Conservation (phyloP, 73 alveolate genomes). For the Stentor roeselii region DNA sequence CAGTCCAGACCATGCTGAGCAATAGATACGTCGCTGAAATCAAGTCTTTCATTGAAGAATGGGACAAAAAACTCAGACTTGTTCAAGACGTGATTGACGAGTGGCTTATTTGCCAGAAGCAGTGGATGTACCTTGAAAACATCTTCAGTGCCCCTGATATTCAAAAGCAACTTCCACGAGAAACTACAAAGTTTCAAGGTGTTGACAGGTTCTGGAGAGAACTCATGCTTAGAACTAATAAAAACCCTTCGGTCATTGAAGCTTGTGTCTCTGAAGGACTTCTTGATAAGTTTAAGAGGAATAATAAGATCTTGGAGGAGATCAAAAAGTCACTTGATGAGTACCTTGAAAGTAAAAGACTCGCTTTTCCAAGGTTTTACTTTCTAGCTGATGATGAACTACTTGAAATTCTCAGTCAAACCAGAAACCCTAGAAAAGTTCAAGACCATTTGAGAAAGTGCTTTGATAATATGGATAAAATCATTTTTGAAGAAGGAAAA, state of each 20-base stretch:
- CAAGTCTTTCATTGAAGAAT: slow-evolving; percentile 92
- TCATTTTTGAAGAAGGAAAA: slow-evolving; percentile 86
- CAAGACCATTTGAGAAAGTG: slow-evolving; percentile 98
- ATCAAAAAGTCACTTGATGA: slow-evolving; percentile 95
- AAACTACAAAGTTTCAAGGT: slow-evolving; percentile 93
- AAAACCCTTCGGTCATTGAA: slow-evolving; percentile 85
- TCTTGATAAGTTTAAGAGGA: slow-evolving; percentile 82
- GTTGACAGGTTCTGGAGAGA: slow-evolving; percentile 99
- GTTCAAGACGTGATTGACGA: slow-evolving; percentile 99
- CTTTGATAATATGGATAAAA: slow-evolving; percentile 97
- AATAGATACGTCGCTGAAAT: slow-evolving; percentile 96
- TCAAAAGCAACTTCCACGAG: slow-evolving; percentile 97
- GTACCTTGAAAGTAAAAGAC: slow-evolving; percentile 98
- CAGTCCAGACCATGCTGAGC: slow-evolving; percentile 95
- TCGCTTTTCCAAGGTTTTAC: slow-evolving; percentile 99
- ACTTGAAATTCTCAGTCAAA: slow-evolving; percentile 96
- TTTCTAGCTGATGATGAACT: slow-evolving; percentile 99
- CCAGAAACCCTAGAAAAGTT: slow-evolving; percentile 96
- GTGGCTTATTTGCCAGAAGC: slow-evolving; percentile 97
- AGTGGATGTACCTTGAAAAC: slow-evolving; percentile 99
- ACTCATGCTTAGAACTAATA: slow-evolving; percentile 89
- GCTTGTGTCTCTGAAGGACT: slow-evolving; percentile 93
- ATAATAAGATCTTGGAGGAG: slow-evolving; percentile 90
- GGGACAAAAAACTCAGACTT: slow-evolving; percentile 93
- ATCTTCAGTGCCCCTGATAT: slow-evolving; percentile 99